Conservation (phyloP, 768 basidiomycete species). For the Mycena olivaceomarginata region DNA sequence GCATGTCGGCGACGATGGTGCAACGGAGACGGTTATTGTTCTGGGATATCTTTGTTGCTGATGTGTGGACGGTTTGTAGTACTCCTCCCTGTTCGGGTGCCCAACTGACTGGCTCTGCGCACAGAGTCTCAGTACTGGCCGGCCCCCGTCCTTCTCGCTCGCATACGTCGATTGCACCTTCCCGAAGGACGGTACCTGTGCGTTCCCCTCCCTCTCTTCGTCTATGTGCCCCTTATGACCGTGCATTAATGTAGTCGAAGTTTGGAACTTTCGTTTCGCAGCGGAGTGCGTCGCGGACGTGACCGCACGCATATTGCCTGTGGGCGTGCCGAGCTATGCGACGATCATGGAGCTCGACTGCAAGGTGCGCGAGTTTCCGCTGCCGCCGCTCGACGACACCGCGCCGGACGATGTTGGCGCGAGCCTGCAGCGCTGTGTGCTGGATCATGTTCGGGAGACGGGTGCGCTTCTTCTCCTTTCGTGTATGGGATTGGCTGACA, state of each 20-base stretch:
- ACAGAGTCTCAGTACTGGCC: constrained; percentile 82
- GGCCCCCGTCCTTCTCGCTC: constrained; percentile 81
- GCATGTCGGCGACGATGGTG: constrained; percentile 76
- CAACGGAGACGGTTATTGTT: constrained; percentile 81
- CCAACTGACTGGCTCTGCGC: not conserved
- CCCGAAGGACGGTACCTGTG: constrained; percentile 64
- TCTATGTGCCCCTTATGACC: not conserved
- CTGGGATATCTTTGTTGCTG: constrained; percentile 87
- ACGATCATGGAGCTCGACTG: constrained; percentile 82
- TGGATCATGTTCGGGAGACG: constrained; percentile 70
- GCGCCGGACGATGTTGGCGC: constrained; percentile 58
- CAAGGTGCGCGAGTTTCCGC: constrained; percentile 79
- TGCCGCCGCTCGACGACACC: constrained; percentile 67
- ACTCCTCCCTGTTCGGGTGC: not conserved
- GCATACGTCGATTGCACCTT: constrained; percentile 81
- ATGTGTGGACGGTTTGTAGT: constrained; percentile 77
- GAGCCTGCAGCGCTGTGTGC: constrained; percentile 66
- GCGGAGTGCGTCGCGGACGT: constrained; percentile 81
- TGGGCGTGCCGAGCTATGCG: constrained; percentile 77
- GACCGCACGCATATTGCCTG: constrained; percentile 74
- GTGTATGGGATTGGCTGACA: constrained; percentile 1
- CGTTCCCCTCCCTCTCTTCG: constrained; percentile 11
- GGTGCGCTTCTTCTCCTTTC: constrained; percentile 51
- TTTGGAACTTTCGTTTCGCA: constrained; percentile 81
- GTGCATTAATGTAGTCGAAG: constrained; percentile 63